Evolutionary conservation across 2,329 filamentous ascomycete genomes (phyloP).

Genomic region (Massarina eburnea): DNA sequence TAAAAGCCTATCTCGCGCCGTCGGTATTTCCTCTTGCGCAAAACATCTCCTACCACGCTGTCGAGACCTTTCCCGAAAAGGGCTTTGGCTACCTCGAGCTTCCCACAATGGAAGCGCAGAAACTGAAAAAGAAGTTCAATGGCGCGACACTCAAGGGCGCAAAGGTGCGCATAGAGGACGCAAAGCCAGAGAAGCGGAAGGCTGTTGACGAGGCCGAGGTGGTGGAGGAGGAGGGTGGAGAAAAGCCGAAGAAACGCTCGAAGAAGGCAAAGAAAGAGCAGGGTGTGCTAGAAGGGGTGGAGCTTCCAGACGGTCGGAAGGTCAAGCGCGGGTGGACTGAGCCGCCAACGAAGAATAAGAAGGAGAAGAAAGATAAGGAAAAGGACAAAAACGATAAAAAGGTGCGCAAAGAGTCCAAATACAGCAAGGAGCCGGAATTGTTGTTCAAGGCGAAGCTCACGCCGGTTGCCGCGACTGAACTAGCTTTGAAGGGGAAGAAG

Average conservation of each 20-base stretch:
- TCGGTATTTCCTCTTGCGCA: slow-evolving; percentile 66
- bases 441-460: slow-evolving; percentile 80
- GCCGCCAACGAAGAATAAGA: slow-evolving; percentile 51
- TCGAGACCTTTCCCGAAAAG: slow-evolving; percentile 87
- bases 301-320: slow-evolving; percentile 71
- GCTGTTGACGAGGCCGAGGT: slow-evolving; percentile 40
- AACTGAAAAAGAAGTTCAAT: slow-evolving; percentile 86
- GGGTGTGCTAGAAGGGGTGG: slow-evolving; percentile 65
- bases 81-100: slow-evolving; percentile 89
- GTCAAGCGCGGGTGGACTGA: slow-evolving; percentile 92
- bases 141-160: slow-evolving; percentile 80
- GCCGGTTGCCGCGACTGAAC: slow-evolving; percentile 40
- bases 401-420: slow-evolving; percentile 69
- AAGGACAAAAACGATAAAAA: slow-evolving; percentile 57
- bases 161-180: slow-evolving; percentile 83
- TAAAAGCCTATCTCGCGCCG: slow-evolving; percentile 70
- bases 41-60: slow-evolving; percentile 83
- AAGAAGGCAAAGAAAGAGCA: slow-evolving; percentile 53
- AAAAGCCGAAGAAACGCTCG: slow-evolving; percentile 51
- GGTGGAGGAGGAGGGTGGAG: slow-evolving; percentile 47
- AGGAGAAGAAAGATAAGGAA: slow-evolving; percentile 51
- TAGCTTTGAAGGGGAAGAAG: slow-evolving; percentile 45
- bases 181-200: slow-evolving; percentile 63
- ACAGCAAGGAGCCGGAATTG: slow-evolving; percentile 77
- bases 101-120: slow-evolving; percentile 80